phyloP scores from a whole-genome alignment of 116 monocot species.

The Trichopus zeylanicus region DNA sequence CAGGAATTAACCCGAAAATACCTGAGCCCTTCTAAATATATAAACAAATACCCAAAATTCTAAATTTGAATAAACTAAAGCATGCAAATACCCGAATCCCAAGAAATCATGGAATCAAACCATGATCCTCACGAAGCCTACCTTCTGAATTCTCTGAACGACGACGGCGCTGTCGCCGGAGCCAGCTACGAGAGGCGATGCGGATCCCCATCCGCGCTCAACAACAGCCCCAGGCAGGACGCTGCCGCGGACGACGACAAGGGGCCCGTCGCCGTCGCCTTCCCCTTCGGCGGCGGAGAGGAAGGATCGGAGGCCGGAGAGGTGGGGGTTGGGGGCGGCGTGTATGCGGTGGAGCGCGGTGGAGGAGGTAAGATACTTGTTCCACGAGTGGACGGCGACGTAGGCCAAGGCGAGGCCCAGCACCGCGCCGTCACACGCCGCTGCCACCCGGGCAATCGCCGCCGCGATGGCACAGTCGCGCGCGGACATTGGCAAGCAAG shows the following conservation, averaged over 20 bases:
- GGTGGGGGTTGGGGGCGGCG: conserved; percentile 32
- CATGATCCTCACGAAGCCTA: conserved; percentile 4
- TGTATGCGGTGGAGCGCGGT: conserved; percentile 49
- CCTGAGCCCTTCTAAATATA: no score
- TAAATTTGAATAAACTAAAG: not conserved
- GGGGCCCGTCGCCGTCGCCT: conserved; percentile 11
- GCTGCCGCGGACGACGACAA: conserved; percentile 53
- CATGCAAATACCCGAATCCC: no score
- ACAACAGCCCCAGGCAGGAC: conserved; percentile 26
- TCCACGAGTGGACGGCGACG: conserved; percentile 53
- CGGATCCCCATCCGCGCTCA: conserved; percentile 4
- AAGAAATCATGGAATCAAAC: no score
- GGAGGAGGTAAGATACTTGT: conserved; percentile 41
- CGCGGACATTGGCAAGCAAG: no score
- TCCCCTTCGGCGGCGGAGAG: conserved; percentile 13
- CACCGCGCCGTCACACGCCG: conserved; percentile 49
- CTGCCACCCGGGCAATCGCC: not conserved
- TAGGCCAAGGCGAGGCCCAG: conserved; percentile 51
- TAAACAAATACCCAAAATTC: no score
- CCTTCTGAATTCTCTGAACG: conserved; percentile 63
- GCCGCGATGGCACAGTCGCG: not conserved
- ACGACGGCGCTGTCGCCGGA: conserved; percentile 64
- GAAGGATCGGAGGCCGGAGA: conserved; percentile 65
- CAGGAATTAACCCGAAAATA: no score
- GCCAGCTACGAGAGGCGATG: conserved; percentile 31